These are phyloP conservation scores for Rhodotorula kratochvilovae DNA, from an alignment of 768 basidiomycete species.

Conservation along the genomic window DNA sequence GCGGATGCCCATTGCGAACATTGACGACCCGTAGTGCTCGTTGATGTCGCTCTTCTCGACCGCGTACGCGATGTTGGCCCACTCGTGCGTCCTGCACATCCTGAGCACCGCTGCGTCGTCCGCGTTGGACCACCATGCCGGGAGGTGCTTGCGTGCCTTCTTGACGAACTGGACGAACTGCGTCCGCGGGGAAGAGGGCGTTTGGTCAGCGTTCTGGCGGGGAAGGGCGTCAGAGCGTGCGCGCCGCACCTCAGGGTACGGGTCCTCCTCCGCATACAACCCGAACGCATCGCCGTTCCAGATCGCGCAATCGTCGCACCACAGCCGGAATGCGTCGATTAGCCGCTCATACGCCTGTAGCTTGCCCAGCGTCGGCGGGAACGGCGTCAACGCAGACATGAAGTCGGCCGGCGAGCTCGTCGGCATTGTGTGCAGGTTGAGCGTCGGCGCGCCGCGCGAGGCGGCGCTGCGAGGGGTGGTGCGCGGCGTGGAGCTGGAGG, in stretches of 20 bases:
- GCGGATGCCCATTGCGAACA: conserved; percentile 7
- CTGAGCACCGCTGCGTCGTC: not conserved
- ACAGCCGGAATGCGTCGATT: conserved; percentile 6
- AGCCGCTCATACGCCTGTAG: not conserved
- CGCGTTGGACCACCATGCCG: conserved; percentile 2
- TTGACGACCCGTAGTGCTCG: not conserved
- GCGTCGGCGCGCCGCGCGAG: too few relatives aligned
- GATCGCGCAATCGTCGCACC: not conserved
- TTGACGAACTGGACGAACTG: conserved; percentile 16
- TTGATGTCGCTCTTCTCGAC: conserved; percentile 24
- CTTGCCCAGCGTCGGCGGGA: not conserved
- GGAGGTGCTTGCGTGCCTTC: conserved; percentile 9
- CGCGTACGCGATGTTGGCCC: conserved; percentile 3
- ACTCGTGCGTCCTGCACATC: not conserved
- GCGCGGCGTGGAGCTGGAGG: not conserved
- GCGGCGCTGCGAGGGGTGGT: not conserved
- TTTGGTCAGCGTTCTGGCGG: too few relatives aligned
- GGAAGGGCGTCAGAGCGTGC: not conserved
- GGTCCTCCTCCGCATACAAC: conserved; percentile 10
- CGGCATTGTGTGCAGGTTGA: not conserved
- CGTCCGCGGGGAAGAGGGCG: not conserved
- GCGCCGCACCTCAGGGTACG: conserved; percentile 19
- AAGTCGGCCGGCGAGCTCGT: too few relatives aligned
- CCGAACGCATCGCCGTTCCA: not conserved
- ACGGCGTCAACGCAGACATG: not conserved